Percentiles rank a stretch among this genome's conserved stretches.
phyloP scores from a whole-genome alignment of 495 filamentous ascomycete species.

The Xylaria palmicola region DNA sequence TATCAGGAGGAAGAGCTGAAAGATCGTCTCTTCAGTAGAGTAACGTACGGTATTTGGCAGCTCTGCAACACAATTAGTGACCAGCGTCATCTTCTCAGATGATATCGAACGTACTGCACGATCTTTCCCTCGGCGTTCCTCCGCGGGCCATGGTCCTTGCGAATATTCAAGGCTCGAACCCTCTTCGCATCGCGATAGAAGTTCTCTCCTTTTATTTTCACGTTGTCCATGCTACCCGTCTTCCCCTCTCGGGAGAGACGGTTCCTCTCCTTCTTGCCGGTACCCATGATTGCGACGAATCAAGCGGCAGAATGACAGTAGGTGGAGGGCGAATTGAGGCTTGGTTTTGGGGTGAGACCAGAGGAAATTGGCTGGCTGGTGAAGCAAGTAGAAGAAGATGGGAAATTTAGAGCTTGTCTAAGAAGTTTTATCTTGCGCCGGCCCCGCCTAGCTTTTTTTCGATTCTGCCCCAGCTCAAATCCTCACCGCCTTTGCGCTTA shows the following conservation, averaged over 20 bases:
- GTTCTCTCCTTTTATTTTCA: constrained; percentile 92
- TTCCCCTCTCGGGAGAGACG: constrained; percentile 80
- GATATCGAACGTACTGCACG: constrained; percentile 46
- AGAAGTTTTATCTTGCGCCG: constrained; percentile 13
- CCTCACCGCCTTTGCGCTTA: constrained; percentile 9
- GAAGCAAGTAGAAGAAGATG: constrained; percentile 6
- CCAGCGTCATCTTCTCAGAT: too few species aligned
- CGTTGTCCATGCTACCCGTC: constrained; percentile 79
- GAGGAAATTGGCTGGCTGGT: constrained; percentile 4
- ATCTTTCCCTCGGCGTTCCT: constrained; percentile 73
- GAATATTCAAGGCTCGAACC: constrained; percentile 79
- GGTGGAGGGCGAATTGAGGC: constrained; percentile 15
- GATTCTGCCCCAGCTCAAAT: neutral
- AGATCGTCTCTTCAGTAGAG: neutral
- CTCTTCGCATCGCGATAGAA: constrained; percentile 87
- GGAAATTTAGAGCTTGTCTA: constrained; percentile 1
- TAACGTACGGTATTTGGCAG: constrained; percentile 67
- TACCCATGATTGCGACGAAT: constrained; percentile 67
- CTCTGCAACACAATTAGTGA: constrained; percentile 23
- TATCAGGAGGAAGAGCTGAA: neutral
- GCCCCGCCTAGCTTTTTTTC: constrained; percentile 22
- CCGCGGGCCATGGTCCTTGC: constrained; percentile 73
- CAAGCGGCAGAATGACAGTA: too few species aligned
- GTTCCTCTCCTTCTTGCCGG: constrained; percentile 86
- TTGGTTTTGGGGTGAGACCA: neutral